Percentiles rank a stretch among this genome's conserved stretches.
Evolutionary conservation across 192 early-diverging fungal genomes (phyloP).

Genomic region (Entomortierella lignicola): DNA sequence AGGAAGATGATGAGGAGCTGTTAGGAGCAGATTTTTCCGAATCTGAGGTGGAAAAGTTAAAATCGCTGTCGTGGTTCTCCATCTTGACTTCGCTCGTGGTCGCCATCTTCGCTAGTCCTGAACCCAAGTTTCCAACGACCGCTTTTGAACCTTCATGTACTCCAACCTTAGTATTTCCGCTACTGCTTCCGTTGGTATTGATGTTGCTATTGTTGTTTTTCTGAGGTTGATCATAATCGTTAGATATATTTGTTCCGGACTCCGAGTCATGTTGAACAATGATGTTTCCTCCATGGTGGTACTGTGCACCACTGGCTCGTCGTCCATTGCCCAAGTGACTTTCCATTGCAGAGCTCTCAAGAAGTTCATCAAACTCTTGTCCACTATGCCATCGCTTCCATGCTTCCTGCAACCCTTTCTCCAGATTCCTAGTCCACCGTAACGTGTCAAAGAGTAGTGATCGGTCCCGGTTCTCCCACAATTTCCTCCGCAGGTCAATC

Average conservation of each 20-base stretch:
- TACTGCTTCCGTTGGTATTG: too few species aligned
- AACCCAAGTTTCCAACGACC: neutral
- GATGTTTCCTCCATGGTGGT: slow-evolving; percentile 23
- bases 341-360: slow-evolving; percentile 13
- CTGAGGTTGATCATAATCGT: neutral
- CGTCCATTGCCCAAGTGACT: neutral
- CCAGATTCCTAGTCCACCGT: slow-evolving; percentile 87
- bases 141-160: neutral
- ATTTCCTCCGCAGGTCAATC: slow-evolving; percentile 71
- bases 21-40: too few species aligned
- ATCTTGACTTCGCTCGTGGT: too few species aligned
- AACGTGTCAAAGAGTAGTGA: slow-evolving; percentile 89
- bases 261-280: slow-evolving; percentile 19
- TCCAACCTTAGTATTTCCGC: neutral
- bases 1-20: too few species aligned
- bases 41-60: too few species aligned
- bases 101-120: neutral
- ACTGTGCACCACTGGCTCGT: slow-evolving; percentile 8
- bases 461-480: slow-evolving; percentile 85
- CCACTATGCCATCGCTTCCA: slow-evolving; percentile 80
- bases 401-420: slow-evolving; percentile 75
- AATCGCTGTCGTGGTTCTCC: too few species aligned
- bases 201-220: too few species aligned
- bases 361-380: slow-evolving; percentile 64
- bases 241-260: neutral